Evolutionary conservation across 257 asterid genomes (phyloP).

Genomic region (Ilex asprella): DNA sequence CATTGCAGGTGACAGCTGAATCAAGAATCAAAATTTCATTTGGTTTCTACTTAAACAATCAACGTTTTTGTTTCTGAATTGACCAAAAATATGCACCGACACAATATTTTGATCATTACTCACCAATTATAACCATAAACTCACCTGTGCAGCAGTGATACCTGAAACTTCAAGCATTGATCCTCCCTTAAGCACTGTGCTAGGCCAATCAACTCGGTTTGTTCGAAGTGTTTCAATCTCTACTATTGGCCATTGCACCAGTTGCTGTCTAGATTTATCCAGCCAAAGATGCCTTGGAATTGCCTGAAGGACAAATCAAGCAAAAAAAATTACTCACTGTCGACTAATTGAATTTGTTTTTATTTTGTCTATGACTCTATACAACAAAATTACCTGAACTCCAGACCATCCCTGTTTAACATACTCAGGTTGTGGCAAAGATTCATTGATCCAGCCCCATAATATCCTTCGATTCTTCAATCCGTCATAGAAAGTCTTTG

Average conservation of each 20-base stretch:
- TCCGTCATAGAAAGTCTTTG: slow-evolving; percentile 39
- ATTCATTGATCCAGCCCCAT: slow-evolving; percentile 47
- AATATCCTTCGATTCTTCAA: slow-evolving; percentile 27
- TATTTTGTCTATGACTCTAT: too few species aligned
- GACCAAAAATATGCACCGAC: background rate
- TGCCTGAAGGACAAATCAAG: background rate
- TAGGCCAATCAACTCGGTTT: slow-evolving; percentile 13
- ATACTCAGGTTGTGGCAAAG: slow-evolving; percentile 7
- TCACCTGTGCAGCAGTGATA: slow-evolving; percentile 29
- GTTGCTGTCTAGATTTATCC: slow-evolving; percentile 18
- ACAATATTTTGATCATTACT: background rate
- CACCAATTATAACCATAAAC: background rate
- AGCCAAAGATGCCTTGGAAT: slow-evolving; percentile 4
- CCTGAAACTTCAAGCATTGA: slow-evolving; percentile 22
- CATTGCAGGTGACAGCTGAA: background rate
- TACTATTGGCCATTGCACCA: slow-evolving; percentile 23
- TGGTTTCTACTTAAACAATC: too few species aligned
- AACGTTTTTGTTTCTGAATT: too few species aligned
- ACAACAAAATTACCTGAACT: slow-evolving; percentile 19
- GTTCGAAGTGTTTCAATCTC: slow-evolving; percentile 20
- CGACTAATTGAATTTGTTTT: too few species aligned
- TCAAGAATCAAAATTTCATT: background rate
- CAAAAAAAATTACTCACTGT: too few species aligned
- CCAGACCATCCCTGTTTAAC: slow-evolving; percentile 34
- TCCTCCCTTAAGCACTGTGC: slow-evolving; percentile 12